Conservation (phyloP, 2,329 filamentous ascomycete species). For the Sporothrix protearum region DNA sequence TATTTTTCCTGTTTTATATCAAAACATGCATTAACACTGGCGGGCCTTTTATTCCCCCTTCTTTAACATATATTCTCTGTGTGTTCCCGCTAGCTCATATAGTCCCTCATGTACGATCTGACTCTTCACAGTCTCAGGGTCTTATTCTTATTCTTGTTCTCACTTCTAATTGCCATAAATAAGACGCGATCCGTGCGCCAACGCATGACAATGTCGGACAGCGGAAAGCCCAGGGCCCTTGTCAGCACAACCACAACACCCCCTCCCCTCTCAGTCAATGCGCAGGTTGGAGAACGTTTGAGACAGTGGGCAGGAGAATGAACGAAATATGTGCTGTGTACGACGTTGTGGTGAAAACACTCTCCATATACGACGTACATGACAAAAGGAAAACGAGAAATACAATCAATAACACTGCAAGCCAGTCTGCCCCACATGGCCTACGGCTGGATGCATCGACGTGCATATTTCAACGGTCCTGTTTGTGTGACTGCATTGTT, state of each 20-base stretch:
- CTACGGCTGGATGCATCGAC: background rate
- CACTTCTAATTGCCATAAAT: too few species aligned
- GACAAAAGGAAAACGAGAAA: background rate
- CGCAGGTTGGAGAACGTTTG: background rate
- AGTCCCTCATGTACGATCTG: background rate
- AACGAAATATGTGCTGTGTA: too few species aligned
- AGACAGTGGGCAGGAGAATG: background rate
- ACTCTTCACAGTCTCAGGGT: background rate
- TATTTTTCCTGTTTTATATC: background rate
- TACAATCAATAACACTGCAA: background rate
- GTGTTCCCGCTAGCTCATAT: background rate
- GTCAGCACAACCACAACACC: background rate
- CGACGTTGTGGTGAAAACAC: background rate
- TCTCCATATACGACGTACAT: background rate
- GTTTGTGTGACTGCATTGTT: constrained; percentile 8
- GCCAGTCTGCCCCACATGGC: background rate
- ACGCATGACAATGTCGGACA: constrained; percentile 9
- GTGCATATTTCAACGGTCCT: background rate
- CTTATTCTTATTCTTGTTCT: background rate
- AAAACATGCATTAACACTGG: background rate
- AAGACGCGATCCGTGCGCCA: constrained; percentile 10
- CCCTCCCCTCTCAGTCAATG: background rate
- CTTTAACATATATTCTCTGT: background rate
- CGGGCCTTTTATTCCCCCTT: background rate
- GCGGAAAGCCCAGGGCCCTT: background rate